Evolutionary conservation across 2,329 filamentous ascomycete genomes (phyloP).

Genomic region (Colletotrichum sp.): DNA sequence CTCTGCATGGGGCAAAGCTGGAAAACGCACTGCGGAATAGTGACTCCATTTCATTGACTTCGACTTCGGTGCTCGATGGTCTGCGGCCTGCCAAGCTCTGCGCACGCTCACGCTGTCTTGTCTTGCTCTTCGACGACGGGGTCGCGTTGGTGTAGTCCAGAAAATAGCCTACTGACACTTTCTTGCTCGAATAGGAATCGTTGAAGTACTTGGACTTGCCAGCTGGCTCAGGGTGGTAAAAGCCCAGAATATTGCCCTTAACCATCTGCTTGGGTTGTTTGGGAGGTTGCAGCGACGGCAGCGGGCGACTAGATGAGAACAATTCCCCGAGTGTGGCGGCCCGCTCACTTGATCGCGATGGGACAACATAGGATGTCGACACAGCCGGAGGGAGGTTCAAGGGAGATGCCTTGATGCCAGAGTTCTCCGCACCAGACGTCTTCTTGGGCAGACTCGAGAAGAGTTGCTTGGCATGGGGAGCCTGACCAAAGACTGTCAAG

Average conservation of each 20-base stretch:
- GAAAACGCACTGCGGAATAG: constrained; percentile 80
- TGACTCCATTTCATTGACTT: constrained; percentile 73
- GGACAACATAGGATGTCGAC: constrained; percentile 68
- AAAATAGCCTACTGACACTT: constrained; percentile 71
- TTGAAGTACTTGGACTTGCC: constrained; percentile 59
- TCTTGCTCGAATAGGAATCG: constrained; percentile 70
- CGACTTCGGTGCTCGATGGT: constrained; percentile 58
- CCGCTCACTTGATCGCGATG: constrained; percentile 46
- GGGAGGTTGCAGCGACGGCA: constrained; percentile 72
- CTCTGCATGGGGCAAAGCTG: constrained; percentile 77
- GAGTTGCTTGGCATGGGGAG: constrained; percentile 75
- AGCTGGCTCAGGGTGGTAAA: constrained; percentile 58
- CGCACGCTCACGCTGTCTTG: constrained; percentile 74
- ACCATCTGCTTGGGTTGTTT: constrained; percentile 73
- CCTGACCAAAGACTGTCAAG: constrained; percentile 78
- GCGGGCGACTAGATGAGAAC: constrained; percentile 70
- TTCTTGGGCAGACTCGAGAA: constrained; percentile 79
- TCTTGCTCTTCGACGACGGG: constrained; percentile 57
- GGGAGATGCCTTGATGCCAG: neutral
- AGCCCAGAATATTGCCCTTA: constrained; percentile 62
- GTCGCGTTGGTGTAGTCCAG: constrained; percentile 72
- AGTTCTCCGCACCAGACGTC: constrained; percentile 61
- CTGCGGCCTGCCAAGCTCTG: constrained; percentile 69
- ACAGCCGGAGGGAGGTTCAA: constrained; percentile 73
- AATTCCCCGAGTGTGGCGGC: constrained; percentile 73